Evolutionary conservation across 805 yeast species (phyloP).

Genomic region (Danielia reshetovae): DNA sequence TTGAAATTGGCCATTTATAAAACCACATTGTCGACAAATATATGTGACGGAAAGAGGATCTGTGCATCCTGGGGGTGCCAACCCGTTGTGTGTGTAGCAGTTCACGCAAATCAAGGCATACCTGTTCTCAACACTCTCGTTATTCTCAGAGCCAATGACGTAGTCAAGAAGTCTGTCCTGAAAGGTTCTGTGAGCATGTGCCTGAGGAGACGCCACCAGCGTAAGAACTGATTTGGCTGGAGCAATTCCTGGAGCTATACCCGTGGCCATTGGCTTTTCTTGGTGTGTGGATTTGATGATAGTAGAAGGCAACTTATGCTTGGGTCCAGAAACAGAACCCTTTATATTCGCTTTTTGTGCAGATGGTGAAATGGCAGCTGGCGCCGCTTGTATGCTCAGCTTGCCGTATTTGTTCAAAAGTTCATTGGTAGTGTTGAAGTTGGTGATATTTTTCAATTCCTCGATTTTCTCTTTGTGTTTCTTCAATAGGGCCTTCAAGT

Average conservation of each 20-base stretch:
- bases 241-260: not conserved
- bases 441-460: conserved; percentile 66
- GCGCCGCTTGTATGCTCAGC: not conserved
- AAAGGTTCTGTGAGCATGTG: conserved; percentile 5
- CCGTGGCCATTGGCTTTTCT: too few species aligned
- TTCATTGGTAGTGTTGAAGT: conserved; percentile 72
- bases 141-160: conserved; percentile 52
- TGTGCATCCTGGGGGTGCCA: conserved; percentile 66
- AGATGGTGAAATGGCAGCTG: conserved; percentile 1
- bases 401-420: conserved; percentile 54
- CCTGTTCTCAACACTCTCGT: conserved; percentile 56
- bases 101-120: conserved; percentile 67
- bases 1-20: conserved; percentile 26
- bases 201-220: too few species aligned
- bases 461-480: conserved; percentile 55
- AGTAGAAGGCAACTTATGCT: not conserved
- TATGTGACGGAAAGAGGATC: conserved; percentile 50
- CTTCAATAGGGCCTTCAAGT: conserved; percentile 29
- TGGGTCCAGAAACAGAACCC: not conserved
- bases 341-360: not conserved
- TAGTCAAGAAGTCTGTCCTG: conserved; percentile 38
- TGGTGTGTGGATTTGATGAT: not conserved
- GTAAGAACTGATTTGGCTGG: not conserved
- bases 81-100: conserved; percentile 73
- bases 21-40: conserved; percentile 64